Evolutionary conservation across 805 yeast species (phyloP), one percentile per base, ranked within the genome.

Genomic region (Pichia nanzhaoensis): DNA sequence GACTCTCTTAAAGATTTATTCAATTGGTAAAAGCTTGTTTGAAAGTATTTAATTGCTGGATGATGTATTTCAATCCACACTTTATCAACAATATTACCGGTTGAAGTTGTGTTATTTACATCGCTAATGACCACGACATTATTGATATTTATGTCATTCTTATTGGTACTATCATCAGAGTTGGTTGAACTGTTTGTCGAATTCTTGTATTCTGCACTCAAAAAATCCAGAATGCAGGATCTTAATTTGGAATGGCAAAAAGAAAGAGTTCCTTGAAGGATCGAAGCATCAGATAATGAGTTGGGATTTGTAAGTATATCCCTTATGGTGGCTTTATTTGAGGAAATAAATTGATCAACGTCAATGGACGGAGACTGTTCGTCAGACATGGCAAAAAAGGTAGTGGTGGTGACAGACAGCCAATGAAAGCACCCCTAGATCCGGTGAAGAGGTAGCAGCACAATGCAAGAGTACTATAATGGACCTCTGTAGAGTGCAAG

Each of bases 11-110:
- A 24, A 18, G 41, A 21, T 30, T 39, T 38, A 28, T 17, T 42
- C 5, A 58, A 24, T 10, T 46, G 41, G 19, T 53, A 50, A 44
- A 65, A 60, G 55, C 64, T 68, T 10, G 59, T 53, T 55, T 75
- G 79, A 53, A 72, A 81, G 56, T 71, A 71, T 52, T 78, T 80
- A 49, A 82, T 70, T 2, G 78, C 73, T 2, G 87, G 87, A 53
- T 79, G 78, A 52, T 79, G 83, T 50, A 83, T 70, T 5, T 77
- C 76, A 28, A 67, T 57, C 89, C 89, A 83, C 18, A 78, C 59
- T 4, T 59, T 53, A 42, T 78, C 82, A 17, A 82, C 67, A 6
- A 74, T 59, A 2, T 58, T 56, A 34, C 53, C 60, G 6, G 60
- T 50, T 5, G 55, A 43, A 13, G n/a, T 19, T 2, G 36, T 9